phyloP scores from a whole-genome alignment of 2,329 filamentous ascomycete genomes.

The Fusarium stilboides region DNA sequence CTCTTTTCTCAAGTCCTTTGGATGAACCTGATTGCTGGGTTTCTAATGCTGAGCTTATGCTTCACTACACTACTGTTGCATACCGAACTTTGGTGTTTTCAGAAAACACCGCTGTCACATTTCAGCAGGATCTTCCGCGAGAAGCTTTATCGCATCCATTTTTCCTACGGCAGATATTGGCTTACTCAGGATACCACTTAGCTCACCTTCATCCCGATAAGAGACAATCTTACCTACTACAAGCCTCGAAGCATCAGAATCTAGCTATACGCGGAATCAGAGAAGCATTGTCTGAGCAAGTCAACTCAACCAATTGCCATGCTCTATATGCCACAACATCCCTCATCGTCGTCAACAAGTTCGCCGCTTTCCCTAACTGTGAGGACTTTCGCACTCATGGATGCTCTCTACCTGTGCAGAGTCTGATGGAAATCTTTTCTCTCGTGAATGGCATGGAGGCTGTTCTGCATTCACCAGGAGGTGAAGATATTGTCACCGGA shows the following conservation, averaged over 20 bases:
- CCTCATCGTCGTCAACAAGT: slow-evolving; percentile 37
- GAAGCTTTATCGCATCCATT: slow-evolving; percentile 32
- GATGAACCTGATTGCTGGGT: slow-evolving; percentile 34
- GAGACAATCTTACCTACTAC: slow-evolving; percentile 12
- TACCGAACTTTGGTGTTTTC: slow-evolving; percentile 38
- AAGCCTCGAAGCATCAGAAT: slow-evolving; percentile 40
- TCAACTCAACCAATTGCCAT: slow-evolving; percentile 30
- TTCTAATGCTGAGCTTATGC: slow-evolving; percentile 33
- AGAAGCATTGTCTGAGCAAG: slow-evolving; percentile 5
- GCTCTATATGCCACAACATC: slow-evolving; percentile 26
- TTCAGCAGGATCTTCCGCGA: slow-evolving; percentile 35
- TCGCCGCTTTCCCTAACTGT: slow-evolving; percentile 36
- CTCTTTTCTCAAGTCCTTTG: slow-evolving; percentile 3
- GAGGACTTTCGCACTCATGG: slow-evolving; percentile 22
- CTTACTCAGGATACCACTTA: slow-evolving; percentile 36
- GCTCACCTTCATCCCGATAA: slow-evolving; percentile 32
- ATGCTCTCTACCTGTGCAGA: slow-evolving; percentile 16
- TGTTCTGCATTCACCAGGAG: slow-evolving; percentile 21
- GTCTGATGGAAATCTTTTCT: slow-evolving; percentile 34
- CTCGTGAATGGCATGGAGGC: slow-evolving; percentile 35
- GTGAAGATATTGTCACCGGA: not conserved
- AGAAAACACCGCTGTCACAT: slow-evolving; percentile 15
- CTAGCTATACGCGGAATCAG: slow-evolving; percentile 32
- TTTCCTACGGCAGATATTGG: slow-evolving; percentile 38
- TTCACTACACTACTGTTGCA: slow-evolving; percentile 39